A percentile compares a stretch with the other conserved stretches of the same genome.
These are phyloP conservation scores for Xylaria sp. DNA, from an alignment of 2,329 filamentous ascomycete species.

Conservation along the genomic window DNA sequence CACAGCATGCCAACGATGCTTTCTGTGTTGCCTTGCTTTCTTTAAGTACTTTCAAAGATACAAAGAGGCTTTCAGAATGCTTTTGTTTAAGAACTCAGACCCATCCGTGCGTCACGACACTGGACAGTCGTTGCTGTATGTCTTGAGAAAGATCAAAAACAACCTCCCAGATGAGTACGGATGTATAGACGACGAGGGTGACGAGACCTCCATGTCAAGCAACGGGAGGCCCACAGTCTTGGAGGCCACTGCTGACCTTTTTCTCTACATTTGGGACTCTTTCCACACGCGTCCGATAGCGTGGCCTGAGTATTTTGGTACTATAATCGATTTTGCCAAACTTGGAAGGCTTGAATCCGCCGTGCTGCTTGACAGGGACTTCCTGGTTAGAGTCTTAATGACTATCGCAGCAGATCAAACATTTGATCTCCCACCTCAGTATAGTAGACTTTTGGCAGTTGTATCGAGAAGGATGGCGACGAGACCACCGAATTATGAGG, in stretches of 20 bases:
- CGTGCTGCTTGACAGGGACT: constrained; percentile 69
- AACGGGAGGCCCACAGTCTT: constrained; percentile 51
- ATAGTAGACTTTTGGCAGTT: constrained; percentile 64
- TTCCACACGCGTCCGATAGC: constrained; percentile 72
- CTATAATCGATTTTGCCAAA: constrained; percentile 73
- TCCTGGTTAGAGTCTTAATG: constrained; percentile 67
- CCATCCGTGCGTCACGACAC: constrained; percentile 64
- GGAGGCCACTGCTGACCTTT: constrained; percentile 56
- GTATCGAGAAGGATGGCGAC: constrained; percentile 61
- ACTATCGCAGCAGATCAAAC: constrained; percentile 70
- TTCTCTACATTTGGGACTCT: constrained; percentile 69
- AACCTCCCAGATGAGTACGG: constrained; percentile 62
- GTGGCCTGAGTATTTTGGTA: constrained; percentile 81
- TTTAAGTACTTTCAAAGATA: constrained; percentile 70
- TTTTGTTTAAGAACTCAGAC: constrained; percentile 73
- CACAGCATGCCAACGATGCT: constrained; percentile 61
- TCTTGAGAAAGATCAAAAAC: constrained; percentile 64
- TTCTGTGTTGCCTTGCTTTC: constrained; percentile 67
- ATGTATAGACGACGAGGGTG: constrained; percentile 41
- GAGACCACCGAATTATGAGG: constrained; percentile 65
- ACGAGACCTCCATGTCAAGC: constrained; percentile 34
- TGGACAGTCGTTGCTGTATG: constrained; percentile 62
- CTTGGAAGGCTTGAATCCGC: constrained; percentile 69
- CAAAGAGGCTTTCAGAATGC: constrained; percentile 68
- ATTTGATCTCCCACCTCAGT: constrained; percentile 65